Evolutionary conservation across 2,329 filamentous ascomycete genomes (phyloP), one percentile per base, ranked within the genome.

Genomic region (Pseudocercospora vitis): DNA sequence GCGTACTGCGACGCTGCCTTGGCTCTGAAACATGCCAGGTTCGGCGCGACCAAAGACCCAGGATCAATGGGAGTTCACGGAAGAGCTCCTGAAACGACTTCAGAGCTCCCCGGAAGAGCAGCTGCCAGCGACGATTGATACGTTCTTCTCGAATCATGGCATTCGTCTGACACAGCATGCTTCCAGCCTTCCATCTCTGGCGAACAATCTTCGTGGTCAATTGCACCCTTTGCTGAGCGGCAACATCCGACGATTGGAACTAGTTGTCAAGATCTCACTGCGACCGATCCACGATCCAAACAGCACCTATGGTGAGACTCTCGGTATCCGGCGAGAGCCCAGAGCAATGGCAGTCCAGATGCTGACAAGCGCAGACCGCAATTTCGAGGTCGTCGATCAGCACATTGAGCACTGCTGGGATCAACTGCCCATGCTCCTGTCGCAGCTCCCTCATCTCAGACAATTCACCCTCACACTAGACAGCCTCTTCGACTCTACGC

Each of bases 51-150:
- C 18, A 21, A 26, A 21, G 37, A 42, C 37, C 7, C 39, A 50
- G 7, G 52, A 50, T 35, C 52, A 55, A 28, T 26, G 29, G n/a
- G 49, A 39, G 24, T 55, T 55, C 47, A 55, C 52, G 26, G 39
- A 50, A 24, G 37, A 50, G 12, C 47, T 55, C 28, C 46, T 55
- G 47, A 50, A 55, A 40, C 52, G 47, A 8, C 39, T 55, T 8
- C 49, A 48, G 16, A 19, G 39, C 19, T 50, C 52, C 12, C n/a
- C 48, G 3, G 47, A 48, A 26, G 48, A 55, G 26, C 45, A 26
- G 3, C 39, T 55, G 5, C 52, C 52, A 11, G 33, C 52, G 9
- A 48, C 37, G 3, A 50, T 55, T n/a, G 37, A 55, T 24, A 50
- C 39, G 3, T 55, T 46, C 26, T 55, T 55, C 24, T 21, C 49